Conservation (phyloP, 768 basidiomycete species). For the Candolleomyces efflorescens region DNA sequence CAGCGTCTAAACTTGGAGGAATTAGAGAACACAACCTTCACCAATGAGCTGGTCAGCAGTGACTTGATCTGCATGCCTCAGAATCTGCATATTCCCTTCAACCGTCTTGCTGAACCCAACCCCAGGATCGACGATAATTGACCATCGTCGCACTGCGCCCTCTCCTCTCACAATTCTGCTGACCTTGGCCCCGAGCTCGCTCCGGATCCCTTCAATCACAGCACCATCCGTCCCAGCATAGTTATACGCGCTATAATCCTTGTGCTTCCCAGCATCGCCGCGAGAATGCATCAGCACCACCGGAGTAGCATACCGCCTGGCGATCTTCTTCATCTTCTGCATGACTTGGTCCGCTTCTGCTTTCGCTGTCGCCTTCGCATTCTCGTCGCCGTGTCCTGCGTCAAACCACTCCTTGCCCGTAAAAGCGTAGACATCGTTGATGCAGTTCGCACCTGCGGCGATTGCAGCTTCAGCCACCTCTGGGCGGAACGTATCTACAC, state of each 20-base stretch:
- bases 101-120: slow-evolving; percentile 91
- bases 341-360: slow-evolving; percentile 34
- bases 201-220: slow-evolving; percentile 62
- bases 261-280: slow-evolving; percentile 75
- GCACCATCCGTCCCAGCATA: slow-evolving; percentile 33
- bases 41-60: slow-evolving; percentile 36
- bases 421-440: slow-evolving; percentile 90
- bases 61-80: slow-evolving; percentile 48
- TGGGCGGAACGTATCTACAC: slow-evolving; percentile 87
- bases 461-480: slow-evolving; percentile 74
- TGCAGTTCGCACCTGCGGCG: slow-evolving; percentile 80
- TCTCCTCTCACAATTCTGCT: slow-evolving; percentile 57
- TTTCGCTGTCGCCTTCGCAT: no score
- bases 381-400: slow-evolving; percentile 22
- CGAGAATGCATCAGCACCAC: slow-evolving; percentile 94
- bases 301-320: slow-evolving; percentile 64
- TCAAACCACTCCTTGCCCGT: slow-evolving; percentile 54
- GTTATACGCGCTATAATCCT: slow-evolving; percentile 50
- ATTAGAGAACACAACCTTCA: slow-evolving; percentile 16
- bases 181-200: slow-evolving; percentile 70
- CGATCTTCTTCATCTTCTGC: slow-evolving; percentile 59
- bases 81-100: slow-evolving; percentile 65
- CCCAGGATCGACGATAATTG: slow-evolving; percentile 87
- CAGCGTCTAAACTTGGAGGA: slow-evolving; percentile 5
- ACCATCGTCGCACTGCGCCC: slow-evolving; percentile 81